These are phyloP conservation scores for Beauveria caledonica DNA, from an alignment of 2,329 filamentous ascomycete genomes.

Conservation along the genomic window DNA sequence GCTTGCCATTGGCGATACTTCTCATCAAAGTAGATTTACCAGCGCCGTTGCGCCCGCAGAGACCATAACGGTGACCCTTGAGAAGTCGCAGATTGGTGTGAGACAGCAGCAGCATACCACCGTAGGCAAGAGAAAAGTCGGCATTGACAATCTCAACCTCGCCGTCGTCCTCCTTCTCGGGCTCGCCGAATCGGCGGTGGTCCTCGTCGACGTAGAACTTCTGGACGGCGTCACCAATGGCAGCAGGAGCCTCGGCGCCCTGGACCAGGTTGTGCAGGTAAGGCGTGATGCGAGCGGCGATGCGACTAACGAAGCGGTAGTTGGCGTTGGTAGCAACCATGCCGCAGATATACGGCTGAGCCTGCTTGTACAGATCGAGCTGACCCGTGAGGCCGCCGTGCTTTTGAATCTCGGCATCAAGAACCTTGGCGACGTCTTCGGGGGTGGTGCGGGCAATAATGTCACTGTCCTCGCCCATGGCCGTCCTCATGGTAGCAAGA, in stretches of 20 bases:
- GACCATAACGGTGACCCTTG: slow-evolving; percentile 94
- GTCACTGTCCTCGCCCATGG: slow-evolving; percentile 68
- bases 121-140: slow-evolving; percentile 93
- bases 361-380: slow-evolving; percentile 54
- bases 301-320: slow-evolving; percentile 67
- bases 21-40: slow-evolving; percentile 99
- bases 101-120: slow-evolving; percentile 91
- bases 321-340: slow-evolving; percentile 88
- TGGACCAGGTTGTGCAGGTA: slow-evolving; percentile 69
- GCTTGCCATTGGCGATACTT: slow-evolving; percentile 88
- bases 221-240: slow-evolving; percentile 66
- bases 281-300: slow-evolving; percentile 59
- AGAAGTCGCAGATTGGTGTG: slow-evolving; percentile 92
- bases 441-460: slow-evolving; percentile 58
- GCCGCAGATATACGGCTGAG: slow-evolving; percentile 66
- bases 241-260: slow-evolving; percentile 48
- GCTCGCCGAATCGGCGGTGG: slow-evolving; percentile 74
- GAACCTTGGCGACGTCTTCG: slow-evolving; percentile 64
- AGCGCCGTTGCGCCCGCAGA: slow-evolving; percentile 93
- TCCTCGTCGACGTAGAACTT: slow-evolving; percentile 76
- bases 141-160: slow-evolving; percentile 97
- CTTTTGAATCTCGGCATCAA: slow-evolving; percentile 70
- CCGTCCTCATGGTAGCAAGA: slow-evolving; percentile 80
- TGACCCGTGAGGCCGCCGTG: slow-evolving; percentile 54
- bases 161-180: slow-evolving; percentile 80